These are phyloP conservation scores for Marasmius oreades DNA, from an alignment of 1,284 basidiomycete species.

Conservation along the genomic window DNA sequence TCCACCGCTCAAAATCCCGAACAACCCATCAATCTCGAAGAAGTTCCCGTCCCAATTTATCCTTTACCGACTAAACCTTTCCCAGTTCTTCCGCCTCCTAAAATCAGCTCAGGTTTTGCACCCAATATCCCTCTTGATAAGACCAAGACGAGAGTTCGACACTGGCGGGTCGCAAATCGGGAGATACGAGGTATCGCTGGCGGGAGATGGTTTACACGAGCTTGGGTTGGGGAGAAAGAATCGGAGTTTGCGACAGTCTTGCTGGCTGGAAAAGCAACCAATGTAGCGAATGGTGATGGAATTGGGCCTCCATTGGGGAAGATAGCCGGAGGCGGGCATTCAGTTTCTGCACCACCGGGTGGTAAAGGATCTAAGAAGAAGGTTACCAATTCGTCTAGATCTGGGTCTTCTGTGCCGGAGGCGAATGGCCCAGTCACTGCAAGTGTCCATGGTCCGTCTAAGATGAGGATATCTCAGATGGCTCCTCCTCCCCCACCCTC, in stretches of 20 bases:
- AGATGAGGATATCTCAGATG: conserved; percentile 43
- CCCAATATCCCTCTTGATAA: conserved; percentile 63
- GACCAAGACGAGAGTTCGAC: conserved; percentile 53
- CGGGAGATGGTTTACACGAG: conserved; percentile 69
- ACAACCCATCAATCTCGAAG: conserved; percentile 44
- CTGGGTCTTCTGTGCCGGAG: conserved; percentile 45
- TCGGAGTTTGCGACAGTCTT: conserved; percentile 49
- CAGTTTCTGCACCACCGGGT: conserved; percentile 43
- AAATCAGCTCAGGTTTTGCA: conserved; percentile 69
- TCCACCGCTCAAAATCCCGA: conserved; percentile 23
- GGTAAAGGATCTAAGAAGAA: conserved; percentile 1
- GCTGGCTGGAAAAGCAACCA: conserved; percentile 35
- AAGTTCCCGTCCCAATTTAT: conserved; percentile 61
- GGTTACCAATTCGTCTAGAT: conserved; percentile 35
- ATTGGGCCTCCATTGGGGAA: conserved; percentile 19
- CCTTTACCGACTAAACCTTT: conserved; percentile 76
- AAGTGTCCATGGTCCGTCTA: conserved; percentile 45
- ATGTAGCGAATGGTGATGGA: conserved; percentile 30
- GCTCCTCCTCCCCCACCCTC: conserved; percentile 39
- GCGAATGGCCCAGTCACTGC: conserved; percentile 23
- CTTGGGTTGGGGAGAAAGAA: conserved; percentile 79
- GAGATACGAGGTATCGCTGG: conserved; percentile 78
- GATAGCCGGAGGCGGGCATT: conserved; percentile 29
- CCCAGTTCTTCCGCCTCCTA: conserved; percentile 70
- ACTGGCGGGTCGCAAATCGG: conserved; percentile 67